Evolutionary conservation across 23 red algal genomes (phyloP).

Genomic region (Pyropia haitanensis): DNA sequence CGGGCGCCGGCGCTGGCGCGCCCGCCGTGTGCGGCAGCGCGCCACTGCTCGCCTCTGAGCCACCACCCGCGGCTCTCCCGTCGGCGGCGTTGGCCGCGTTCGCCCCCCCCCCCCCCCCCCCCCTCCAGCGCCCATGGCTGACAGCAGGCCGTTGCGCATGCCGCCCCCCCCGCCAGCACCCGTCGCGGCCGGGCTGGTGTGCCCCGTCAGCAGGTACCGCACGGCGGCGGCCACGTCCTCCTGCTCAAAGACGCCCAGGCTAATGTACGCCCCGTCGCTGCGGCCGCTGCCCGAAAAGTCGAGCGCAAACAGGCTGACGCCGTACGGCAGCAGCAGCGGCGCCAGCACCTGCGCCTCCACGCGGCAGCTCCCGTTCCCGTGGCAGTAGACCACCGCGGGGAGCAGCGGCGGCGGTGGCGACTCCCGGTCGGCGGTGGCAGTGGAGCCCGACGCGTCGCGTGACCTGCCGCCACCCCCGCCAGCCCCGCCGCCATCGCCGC

Average conservation of each 20-base stretch:
- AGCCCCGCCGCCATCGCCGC: too few relatives aligned
- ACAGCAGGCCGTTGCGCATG: too few relatives aligned
- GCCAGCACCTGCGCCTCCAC: conserved; percentile 39
- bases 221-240: conserved; percentile 58
- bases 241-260: conserved; percentile 56
- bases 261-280: conserved; percentile 67
- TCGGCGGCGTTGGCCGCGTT: too few relatives aligned
- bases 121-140: too few relatives aligned
- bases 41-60: too few relatives aligned
- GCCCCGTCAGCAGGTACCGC: conserved; percentile 23
- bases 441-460: neutral
- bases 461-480: too few relatives aligned
- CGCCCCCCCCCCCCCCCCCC: too few relatives aligned
- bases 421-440: neutral
- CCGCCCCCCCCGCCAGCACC: too few relatives aligned
- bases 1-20: too few relatives aligned
- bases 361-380: conserved; percentile 71
- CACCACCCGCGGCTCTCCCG: too few relatives aligned
- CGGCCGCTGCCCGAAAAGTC: conserved; percentile 68
- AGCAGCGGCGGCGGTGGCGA: conserved; percentile 10
- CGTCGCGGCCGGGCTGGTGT: conserved; percentile 5
- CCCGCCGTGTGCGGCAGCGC: too few relatives aligned
- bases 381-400: conserved; percentile 59
- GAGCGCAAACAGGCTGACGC: conserved; percentile 47
- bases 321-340: conserved; percentile 45